These are phyloP conservation scores for Coemansia sp. DNA, from an alignment of 192 early-diverging fungal genomes.

Conservation along the genomic window DNA sequence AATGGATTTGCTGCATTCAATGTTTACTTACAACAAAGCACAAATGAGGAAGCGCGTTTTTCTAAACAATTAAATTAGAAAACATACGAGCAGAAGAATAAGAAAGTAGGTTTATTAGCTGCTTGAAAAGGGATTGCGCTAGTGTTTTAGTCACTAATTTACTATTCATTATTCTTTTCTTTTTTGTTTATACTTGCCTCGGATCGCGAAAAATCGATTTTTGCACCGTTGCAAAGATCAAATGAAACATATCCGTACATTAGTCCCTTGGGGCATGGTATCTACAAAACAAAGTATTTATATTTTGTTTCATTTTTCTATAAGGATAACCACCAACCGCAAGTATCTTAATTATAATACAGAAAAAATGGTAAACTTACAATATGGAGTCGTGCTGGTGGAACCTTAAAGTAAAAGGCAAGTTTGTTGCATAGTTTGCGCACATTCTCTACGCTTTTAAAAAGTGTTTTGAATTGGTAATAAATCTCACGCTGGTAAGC, in stretches of 20 bases:
- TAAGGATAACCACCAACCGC: too few species aligned
- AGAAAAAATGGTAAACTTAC: conserved; percentile 13
- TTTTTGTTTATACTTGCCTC: conserved; percentile 16
- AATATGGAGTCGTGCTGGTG: conserved; percentile 33
- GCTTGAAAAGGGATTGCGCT: too few species aligned
- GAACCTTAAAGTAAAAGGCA: conserved; percentile 21
- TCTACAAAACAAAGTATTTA: conserved; percentile 12
- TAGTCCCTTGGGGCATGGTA: conserved; percentile 39
- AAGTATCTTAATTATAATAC: not conserved
- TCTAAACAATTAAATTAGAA: conserved; percentile 24
- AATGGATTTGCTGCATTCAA: too few species aligned
- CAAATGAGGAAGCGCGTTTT: conserved; percentile 23
- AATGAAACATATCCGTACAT: conserved; percentile 29
- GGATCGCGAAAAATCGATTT: conserved; percentile 12
- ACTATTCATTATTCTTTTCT: not conserved
- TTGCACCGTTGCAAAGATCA: conserved; percentile 27
- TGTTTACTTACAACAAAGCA: conserved; percentile 29
- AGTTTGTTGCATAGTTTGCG: conserved; percentile 28
- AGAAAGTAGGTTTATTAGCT: too few species aligned
- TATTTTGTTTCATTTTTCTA: not conserved
- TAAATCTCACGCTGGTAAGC: conserved; percentile 50
- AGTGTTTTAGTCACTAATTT: too few species aligned
- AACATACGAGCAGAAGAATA: too few species aligned
- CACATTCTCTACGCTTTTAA: conserved; percentile 43
- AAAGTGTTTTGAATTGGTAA: conserved; percentile 29